Evolutionary conservation across 2,329 filamentous ascomycete genomes (phyloP), one percentile per base, ranked within the genome.

Genomic region (Xylariaceae sp.): DNA sequence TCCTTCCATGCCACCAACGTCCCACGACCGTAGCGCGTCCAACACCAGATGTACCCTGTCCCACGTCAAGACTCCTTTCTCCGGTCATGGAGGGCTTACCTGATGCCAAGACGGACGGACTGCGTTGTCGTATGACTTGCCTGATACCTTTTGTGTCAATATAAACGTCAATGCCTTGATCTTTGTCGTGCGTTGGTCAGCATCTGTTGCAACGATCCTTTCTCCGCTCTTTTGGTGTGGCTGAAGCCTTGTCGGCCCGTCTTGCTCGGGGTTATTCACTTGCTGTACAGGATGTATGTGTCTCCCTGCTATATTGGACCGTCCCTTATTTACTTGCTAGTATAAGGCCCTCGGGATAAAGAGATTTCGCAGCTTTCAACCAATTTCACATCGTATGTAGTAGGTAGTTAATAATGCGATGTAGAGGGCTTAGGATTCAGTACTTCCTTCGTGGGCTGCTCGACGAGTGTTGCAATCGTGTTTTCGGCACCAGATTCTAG

Each of bases 111-210:
- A 50, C 36, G 38, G 50, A 48, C 45, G 44, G 44, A 45, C 42
- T 38, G 40, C 45, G 41, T 39, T 14, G 51, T 50, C 51, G 51
- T 50, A 57, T 57, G 54, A 57, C 54, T 57, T 47, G 4, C 22
- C 33, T 42, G 48, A 39, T 49, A 33, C 48, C 48, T 46, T 54
- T 42, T 51, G 42, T 51, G 40, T 42, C 51, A 54, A 54, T 57
- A 54, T 57, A 31, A 46, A 47, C 42, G 48, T 52, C 48, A 54
- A 54, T 57, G 54, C 51, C 38, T 39, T 33, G 16, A 14, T 47
- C 48, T 57, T 57, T 54, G 54, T 57, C 54, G 54, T 57, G 48
- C 31, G 54, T 56, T 58, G 54, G 56, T 58, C 53, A 58, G 56
- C 56, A 46, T 42, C 22, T 43, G 13, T 38, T 47, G 39, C 36